Base-by-base conservation (phyloP, 768 basidiomycete genomes). In the Tephrocybe sp. region DNA sequence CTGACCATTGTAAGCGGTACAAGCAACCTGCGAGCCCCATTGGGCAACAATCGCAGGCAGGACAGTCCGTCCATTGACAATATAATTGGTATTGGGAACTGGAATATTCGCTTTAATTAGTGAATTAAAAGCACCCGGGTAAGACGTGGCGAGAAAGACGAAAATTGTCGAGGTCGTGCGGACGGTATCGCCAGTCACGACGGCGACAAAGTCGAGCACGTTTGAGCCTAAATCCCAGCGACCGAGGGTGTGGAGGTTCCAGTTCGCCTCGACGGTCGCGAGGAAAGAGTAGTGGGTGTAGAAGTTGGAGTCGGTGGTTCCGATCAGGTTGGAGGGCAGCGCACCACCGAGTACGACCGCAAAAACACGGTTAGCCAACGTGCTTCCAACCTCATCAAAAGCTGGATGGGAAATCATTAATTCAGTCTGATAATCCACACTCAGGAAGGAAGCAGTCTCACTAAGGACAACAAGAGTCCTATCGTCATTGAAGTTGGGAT, bases 281-380 rank as follows among this genome's bases (percentile, higher is more conserved):
- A 84, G 68, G 41, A 66, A 58, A 4, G 81, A 82, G 67, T 83
- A 85, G 62, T 85, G 84, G 1, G 77, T 77, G 64, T 85, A 84
- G 67, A 75, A 83, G 8, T 72, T 77, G 38, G 62, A 31, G 66
- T 85, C 84, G 7, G 64, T 72, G 1, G 74, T 80, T 14, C 75
- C 76, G 20, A 64, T 53, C 17, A 77, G 61, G 11, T 54, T 39
- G 8, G 58, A 19, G 2, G 82, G 83, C 23, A 84, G 58, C 14
- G 70, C 78, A 31, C 66, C 66, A 33, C 71, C 71, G 11, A 75
- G 57, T 16, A 81, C 65, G 39, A 82, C 36, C 4, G 72, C 62
- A 52, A 65, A 74, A 36, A 85, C 66, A 2, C 63, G 65, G 60
- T 85, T 85, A 61, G 77, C 76, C 43, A 66, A 62, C 26, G 60